A percentile compares a stretch with the other conserved stretches of the same genome.
These are phyloP conservation scores for Dictyophora rubrovolvata DNA, from an alignment of 768 basidiomycete species.

Conservation along the genomic window DNA sequence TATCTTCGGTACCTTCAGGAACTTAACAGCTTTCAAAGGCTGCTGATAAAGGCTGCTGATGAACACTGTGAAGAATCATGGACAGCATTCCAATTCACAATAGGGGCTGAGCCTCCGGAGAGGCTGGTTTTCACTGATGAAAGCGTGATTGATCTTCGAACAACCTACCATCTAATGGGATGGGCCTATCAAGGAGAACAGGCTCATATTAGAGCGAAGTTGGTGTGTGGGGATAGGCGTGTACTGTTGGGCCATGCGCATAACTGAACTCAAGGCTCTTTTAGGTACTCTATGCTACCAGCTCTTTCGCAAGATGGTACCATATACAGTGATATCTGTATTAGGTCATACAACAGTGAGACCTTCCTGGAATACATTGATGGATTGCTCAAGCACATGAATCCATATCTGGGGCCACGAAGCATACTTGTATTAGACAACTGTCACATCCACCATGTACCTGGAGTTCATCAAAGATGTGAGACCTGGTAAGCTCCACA, in stretches of 20 bases:
- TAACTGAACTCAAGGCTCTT: too few species aligned
- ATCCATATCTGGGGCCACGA: neutral
- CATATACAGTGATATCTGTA: constrained; percentile 16
- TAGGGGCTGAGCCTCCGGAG: constrained; percentile 6
- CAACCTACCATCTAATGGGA: constrained; percentile 1
- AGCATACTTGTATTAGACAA: neutral
- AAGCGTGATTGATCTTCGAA: constrained; percentile 5
- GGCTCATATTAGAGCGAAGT: too few species aligned
- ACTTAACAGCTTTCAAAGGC: constrained; percentile 1
- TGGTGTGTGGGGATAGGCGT: too few species aligned
- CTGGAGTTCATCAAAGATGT: neutral
- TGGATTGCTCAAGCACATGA: neutral
- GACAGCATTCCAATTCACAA: neutral
- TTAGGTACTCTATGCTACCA: constrained; percentile 17
- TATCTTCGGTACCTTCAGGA: too few species aligned
- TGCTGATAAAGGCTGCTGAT: neutral
- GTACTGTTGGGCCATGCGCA: too few species aligned
- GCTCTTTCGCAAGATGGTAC: constrained; percentile 13
- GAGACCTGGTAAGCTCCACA: neutral
- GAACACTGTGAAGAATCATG: neutral
- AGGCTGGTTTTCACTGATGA: constrained; percentile 15
- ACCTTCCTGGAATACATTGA: constrained; percentile 15
- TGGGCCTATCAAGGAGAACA: constrained; percentile 9
- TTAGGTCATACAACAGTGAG: constrained; percentile 17
- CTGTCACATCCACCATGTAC: neutral